Evolutionary conservation across 768 basidiomycete species (phyloP).

Genomic region (Lentinula aciculospora): DNA sequence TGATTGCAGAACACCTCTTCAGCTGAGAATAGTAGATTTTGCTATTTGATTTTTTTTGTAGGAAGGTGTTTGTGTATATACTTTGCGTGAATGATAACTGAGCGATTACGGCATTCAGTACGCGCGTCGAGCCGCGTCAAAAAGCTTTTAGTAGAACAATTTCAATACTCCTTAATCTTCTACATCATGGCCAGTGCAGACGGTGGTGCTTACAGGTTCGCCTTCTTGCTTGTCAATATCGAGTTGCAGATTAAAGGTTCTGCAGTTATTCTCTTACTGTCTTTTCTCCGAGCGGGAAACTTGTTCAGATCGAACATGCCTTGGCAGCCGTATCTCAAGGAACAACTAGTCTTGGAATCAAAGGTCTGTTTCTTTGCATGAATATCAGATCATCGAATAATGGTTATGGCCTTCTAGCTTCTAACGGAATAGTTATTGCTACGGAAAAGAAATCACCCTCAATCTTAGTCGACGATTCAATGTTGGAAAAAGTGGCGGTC

Average conservation of each 20-base stretch:
- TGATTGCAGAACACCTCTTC: no score
- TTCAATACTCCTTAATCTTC: background rate
- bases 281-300: slow-evolving; percentile 97
- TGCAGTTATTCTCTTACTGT: slow-evolving; percentile 96
- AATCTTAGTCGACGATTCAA: slow-evolving; percentile 94
- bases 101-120: background rate
- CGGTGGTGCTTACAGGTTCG: slow-evolving; percentile 71
- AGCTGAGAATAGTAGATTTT: no score
- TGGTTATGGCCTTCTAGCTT: slow-evolving; percentile 48
- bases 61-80: no score
- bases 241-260: slow-evolving; percentile 6
- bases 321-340: slow-evolving; percentile 93
- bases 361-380: slow-evolving; percentile 53
- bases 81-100: background rate
- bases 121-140: slow-evolving; percentile 5
- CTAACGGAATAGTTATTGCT: slow-evolving; percentile 98
- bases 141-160: background rate
- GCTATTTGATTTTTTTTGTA: no score
- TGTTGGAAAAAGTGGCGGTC: slow-evolving; percentile 95
- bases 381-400: background rate
- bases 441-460: slow-evolving; percentile 99
- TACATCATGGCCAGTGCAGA: slow-evolving; percentile 69
- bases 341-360: slow-evolving; percentile 96
- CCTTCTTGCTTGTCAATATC: background rate
- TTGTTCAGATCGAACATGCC: slow-evolving; percentile 99